Base-by-base conservation (phyloP, 1,284 basidiomycete species). In the Trametes polyzona region DNA sequence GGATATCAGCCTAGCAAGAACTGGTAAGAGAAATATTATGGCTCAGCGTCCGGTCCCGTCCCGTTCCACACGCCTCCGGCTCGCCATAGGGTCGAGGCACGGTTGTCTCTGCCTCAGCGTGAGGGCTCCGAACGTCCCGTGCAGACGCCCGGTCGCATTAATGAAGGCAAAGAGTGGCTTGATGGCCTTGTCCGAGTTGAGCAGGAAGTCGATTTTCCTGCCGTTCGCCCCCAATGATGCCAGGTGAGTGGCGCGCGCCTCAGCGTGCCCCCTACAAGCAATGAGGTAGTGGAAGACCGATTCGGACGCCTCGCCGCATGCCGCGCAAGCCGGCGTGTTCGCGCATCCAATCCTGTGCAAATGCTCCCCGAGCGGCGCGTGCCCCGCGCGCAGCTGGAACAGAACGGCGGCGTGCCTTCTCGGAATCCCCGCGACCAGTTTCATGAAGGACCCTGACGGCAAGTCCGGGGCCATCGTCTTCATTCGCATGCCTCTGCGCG, bases 351-450 rank as follows among this genome's bases (percentile, higher is more conserved):
- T 47, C 32, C 32, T 30, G 4, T 21, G 10, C 1, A 35, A 32
- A 32, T 47, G 10, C 4, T 30, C 32, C 27, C 35, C 14, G 14
- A 47, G 32, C 5, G 44, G 32, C 1, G 60, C 46, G 32, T 44
- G 42, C 4, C 16, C 16, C 19, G 42, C 21, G 7, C 27, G 42
- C 2, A 47, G 14, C 12, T 74, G 73, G 16, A 68, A 53, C 11
- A 74, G 61, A 0, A 71, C 27, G 29, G 42, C 60, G 9, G 65
- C 56, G 0, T 67, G 63, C 3, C 57, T 39, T 2, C 62, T 42
- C 3, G 57, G 29, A 21, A 66, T 55, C 0, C 11, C 5, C 0
- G 7, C n/a, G 8, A 52, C 39, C 1, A 56, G 33, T 12, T 48
- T 44, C 3, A 9, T 6, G 29, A 37, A 63, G n/a, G 7, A 21